Conservation (phyloP, 345 rosid genomes). For the Eucalyptus shirleyi region DNA sequence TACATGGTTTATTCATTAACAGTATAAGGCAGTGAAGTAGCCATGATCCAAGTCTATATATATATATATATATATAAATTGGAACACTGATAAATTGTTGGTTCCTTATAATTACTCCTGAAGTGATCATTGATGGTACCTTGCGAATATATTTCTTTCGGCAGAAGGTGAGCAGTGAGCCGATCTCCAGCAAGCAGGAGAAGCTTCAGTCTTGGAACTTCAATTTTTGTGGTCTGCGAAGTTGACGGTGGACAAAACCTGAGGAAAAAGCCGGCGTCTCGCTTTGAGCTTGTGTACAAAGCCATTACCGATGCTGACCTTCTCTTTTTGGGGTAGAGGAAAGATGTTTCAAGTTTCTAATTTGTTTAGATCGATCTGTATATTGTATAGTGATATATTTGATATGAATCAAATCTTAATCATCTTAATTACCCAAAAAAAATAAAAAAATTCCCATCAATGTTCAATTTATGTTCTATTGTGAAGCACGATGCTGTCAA, state of each 20-base stretch:
- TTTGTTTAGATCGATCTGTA: neutral
- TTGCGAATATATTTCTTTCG: neutral
- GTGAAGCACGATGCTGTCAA: neutral
- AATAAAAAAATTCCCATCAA: too few species aligned
- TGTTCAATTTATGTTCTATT: neutral
- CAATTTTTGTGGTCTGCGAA: neutral
- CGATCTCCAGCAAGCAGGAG: neutral
- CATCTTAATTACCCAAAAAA: neutral
- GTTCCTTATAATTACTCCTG: neutral
- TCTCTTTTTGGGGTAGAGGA: neutral
- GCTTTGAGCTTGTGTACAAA: neutral
- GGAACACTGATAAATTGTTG: neutral
- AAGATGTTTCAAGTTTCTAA: neutral
- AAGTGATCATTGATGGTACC: neutral
- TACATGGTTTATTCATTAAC: neutral
- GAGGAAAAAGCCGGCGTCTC: neutral
- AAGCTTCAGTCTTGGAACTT: neutral
- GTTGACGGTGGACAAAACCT: neutral
- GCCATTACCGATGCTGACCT: neutral
- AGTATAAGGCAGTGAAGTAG: neutral
- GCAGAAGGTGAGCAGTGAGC: neutral
- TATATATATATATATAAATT: too few species aligned
- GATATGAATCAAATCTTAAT: neutral
- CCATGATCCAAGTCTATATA: neutral
- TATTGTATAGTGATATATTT: neutral